phyloP scores from a whole-genome alignment of 352 stramenopile genomes.

The Phytophthora podocarpi region DNA sequence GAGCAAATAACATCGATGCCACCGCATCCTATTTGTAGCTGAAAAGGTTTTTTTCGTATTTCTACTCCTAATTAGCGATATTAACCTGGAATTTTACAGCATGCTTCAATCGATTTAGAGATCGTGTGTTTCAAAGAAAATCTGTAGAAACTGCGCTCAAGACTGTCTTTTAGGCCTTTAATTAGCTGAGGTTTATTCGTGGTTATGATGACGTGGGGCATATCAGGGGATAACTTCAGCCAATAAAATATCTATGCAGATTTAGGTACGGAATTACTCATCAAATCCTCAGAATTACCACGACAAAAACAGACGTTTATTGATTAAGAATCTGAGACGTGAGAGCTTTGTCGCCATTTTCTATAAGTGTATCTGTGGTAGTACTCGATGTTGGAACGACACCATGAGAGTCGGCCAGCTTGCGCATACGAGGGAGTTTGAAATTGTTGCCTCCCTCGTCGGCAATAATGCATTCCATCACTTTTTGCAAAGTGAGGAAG shows the following conservation, averaged over 20 bases:
- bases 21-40: no score
- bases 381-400: background rate
- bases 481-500: constrained; percentile 13
- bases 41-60: constrained; percentile 1
- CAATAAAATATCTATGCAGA: no score
- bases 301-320: background rate
- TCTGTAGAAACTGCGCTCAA: no score
- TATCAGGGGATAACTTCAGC: background rate
- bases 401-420: background rate
- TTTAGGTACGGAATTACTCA: no score
- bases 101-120: background rate
- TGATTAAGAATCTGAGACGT: background rate
- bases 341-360: background rate
- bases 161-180: no score
- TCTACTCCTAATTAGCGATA: background rate
- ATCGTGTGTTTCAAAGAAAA: no score
- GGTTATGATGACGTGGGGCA: no score
- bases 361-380: background rate
- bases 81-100: background rate
- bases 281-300: no score
- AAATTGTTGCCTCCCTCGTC: constrained; percentile 3
- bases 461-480: constrained; percentile 1
- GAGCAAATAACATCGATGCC: no score
- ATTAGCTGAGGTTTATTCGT: no score
- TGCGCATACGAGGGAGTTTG: constrained; percentile 6